Percentiles rank a stretch among this genome's conserved stretches.
Conservation (phyloP, 495 filamentous ascomycete species). For the Astrothelium macrocarpum region DNA sequence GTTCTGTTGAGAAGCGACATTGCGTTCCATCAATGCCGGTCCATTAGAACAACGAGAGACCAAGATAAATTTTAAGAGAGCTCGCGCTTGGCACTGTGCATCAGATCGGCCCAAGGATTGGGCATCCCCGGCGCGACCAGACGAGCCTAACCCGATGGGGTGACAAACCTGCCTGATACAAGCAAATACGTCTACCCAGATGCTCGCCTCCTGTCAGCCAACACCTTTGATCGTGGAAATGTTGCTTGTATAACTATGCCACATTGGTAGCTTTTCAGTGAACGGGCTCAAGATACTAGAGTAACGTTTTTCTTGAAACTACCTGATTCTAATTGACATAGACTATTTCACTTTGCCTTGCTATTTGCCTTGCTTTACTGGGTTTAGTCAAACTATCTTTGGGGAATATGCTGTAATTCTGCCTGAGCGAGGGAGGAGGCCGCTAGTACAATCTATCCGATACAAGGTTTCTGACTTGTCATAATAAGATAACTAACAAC, state of each 20-base stretch:
- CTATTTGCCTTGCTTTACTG: no score
- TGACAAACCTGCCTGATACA: background rate
- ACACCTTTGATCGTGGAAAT: background rate
- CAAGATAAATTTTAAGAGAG: background rate
- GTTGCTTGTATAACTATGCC: no score
- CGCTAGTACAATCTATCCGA: no score
- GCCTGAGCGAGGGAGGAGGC: no score
- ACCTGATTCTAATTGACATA: background rate
- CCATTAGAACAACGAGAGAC: no score
- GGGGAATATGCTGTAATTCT: no score
- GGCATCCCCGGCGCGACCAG: background rate
- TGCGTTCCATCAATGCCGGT: constrained; percentile 1
- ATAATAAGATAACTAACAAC: no score
- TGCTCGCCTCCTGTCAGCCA: no score
- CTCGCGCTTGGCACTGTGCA: no score
- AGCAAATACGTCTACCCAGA: background rate
- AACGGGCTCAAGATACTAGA: background rate
- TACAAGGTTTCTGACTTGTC: no score
- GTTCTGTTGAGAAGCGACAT: background rate
- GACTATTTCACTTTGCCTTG: no score
- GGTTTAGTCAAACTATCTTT: no score
- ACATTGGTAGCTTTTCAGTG: background rate
- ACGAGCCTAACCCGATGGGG: background rate
- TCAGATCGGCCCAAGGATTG: background rate
- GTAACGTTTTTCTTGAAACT: background rate